These are phyloP conservation scores for Ogataea nitratoaversa DNA, from an alignment of 805 yeast species.

Conservation along the genomic window DNA sequence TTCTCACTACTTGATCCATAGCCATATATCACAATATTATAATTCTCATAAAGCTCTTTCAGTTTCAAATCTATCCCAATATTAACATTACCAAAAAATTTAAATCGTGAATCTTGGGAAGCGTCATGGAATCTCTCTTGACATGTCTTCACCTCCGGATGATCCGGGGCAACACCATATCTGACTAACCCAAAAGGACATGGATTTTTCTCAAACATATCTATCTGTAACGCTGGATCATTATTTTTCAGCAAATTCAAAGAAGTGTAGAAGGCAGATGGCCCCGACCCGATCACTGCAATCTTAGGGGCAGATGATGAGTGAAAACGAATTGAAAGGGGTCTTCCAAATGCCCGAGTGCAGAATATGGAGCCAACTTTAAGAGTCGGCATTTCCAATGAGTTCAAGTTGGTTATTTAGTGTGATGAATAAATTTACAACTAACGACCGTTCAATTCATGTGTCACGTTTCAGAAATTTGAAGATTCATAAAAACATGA, in stretches of 20 bases:
- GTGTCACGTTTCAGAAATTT: too few species aligned
- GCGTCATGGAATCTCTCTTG: slow-evolving; percentile 65
- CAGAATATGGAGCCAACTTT: background rate
- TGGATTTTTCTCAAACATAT: slow-evolving; percentile 79
- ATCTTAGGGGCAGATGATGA: slow-evolving; percentile 31
- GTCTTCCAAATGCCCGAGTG: background rate
- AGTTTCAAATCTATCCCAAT: slow-evolving; percentile 63
- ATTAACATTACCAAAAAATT: slow-evolving; percentile 66
- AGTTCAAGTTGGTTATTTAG: too few species aligned
- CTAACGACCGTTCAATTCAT: too few species aligned
- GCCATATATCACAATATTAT: slow-evolving; percentile 72
- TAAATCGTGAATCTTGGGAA: slow-evolving; percentile 34
- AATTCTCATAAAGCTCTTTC: slow-evolving; percentile 44
- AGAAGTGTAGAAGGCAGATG: slow-evolving; percentile 92
- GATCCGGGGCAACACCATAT: slow-evolving; percentile 99
- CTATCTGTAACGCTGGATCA: slow-evolving; percentile 38
- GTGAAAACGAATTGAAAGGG: background rate
- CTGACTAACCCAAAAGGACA: slow-evolving; percentile 90
- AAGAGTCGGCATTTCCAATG: background rate
- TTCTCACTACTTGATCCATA: slow-evolving; percentile 76
- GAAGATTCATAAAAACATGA: too few species aligned
- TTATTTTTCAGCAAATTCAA: slow-evolving; percentile 53
- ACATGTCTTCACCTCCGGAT: slow-evolving; percentile 91
- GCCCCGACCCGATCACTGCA: slow-evolving; percentile 93
- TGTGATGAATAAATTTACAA: too few species aligned